Evolutionary conservation across 2,329 filamentous ascomycete genomes (phyloP).

Genomic region (Cercospora sesami): DNA sequence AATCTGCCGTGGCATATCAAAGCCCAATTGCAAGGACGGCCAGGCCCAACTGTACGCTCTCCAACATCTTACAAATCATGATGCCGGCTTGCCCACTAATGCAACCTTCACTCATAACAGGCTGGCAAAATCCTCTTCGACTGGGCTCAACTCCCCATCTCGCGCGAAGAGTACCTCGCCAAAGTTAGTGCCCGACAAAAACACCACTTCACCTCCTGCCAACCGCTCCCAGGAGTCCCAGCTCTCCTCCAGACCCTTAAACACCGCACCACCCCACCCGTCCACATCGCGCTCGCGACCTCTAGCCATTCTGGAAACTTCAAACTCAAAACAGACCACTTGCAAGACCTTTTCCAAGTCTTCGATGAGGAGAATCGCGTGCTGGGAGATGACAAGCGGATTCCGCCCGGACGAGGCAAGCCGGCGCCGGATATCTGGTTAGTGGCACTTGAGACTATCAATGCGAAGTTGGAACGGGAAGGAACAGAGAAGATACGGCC

Average conservation of each 20-base stretch:
- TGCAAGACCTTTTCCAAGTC: slow-evolving; percentile 51
- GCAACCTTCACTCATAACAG: slow-evolving; percentile 21
- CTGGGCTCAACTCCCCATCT: slow-evolving; percentile 84
- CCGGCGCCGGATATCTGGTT: slow-evolving; percentile 93
- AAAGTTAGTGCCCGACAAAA: slow-evolving; percentile 65
- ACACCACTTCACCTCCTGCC: slow-evolving; percentile 70
- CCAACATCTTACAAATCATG: neutral
- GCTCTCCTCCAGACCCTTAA: slow-evolving; percentile 63
- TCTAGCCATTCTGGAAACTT: slow-evolving; percentile 73
- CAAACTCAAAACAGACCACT: slow-evolving; percentile 67
- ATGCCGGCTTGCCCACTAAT: too few species aligned
- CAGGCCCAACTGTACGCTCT: slow-evolving; percentile 48
- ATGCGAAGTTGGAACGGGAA: slow-evolving; percentile 63
- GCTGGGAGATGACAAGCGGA: slow-evolving; percentile 79
- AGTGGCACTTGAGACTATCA: slow-evolving; percentile 80
- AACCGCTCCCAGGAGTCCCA: slow-evolving; percentile 75
- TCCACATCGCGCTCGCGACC: slow-evolving; percentile 85
- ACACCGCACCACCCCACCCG: slow-evolving; percentile 37
- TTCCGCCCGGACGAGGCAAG: slow-evolving; percentile 80
- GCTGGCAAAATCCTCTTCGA: slow-evolving; percentile 66
- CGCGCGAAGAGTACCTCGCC: slow-evolving; percentile 63
- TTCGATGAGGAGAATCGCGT: slow-evolving; percentile 73
- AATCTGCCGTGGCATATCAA: slow-evolving; percentile 90
- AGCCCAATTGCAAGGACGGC: slow-evolving; percentile 75
- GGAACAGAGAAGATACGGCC: slow-evolving; percentile 66